phyloP scores from a whole-genome alignment of 2,329 filamentous ascomycete genomes.

The Rhinocladiella similis region DNA sequence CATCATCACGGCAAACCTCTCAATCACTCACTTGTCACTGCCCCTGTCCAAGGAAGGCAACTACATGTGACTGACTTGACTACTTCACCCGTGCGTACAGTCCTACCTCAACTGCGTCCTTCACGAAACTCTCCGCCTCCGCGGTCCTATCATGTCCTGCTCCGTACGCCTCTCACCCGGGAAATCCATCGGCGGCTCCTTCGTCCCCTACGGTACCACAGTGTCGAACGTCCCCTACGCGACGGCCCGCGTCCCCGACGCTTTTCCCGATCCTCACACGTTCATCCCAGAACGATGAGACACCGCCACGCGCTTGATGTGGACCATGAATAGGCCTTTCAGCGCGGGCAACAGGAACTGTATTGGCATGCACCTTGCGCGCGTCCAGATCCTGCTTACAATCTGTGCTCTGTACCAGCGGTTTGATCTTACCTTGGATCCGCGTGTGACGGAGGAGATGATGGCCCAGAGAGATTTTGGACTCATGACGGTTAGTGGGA shows the following conservation, averaged over 20 bases:
- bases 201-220: slow-evolving; percentile 33
- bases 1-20: no score
- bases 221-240: slow-evolving; percentile 27
- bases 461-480: neutral
- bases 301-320: slow-evolving; percentile 25
- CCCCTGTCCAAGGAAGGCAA: no score
- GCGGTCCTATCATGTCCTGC: slow-evolving; percentile 39
- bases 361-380: slow-evolving; percentile 5
- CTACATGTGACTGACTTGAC: no score
- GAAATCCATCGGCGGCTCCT: slow-evolving; percentile 35
- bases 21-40: no score
- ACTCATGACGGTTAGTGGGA: neutral
- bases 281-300: slow-evolving; percentile 41
- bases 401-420: slow-evolving; percentile 1
- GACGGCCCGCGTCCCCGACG: slow-evolving; percentile 9
- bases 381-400: neutral
- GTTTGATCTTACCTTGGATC: neutral
- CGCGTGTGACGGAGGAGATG: neutral
- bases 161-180: slow-evolving; percentile 39
- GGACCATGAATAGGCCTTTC: slow-evolving; percentile 14
- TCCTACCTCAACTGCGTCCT: slow-evolving; percentile 39
- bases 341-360: slow-evolving; percentile 3
- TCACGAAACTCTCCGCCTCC: slow-evolving; percentile 43
- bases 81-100: neutral
- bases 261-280: slow-evolving; percentile 9